A percentile compares a stretch with the other conserved stretches of the same genome.
Conservation (phyloP, 306 rosid species). For the Luffa aegyptiaca region DNA sequence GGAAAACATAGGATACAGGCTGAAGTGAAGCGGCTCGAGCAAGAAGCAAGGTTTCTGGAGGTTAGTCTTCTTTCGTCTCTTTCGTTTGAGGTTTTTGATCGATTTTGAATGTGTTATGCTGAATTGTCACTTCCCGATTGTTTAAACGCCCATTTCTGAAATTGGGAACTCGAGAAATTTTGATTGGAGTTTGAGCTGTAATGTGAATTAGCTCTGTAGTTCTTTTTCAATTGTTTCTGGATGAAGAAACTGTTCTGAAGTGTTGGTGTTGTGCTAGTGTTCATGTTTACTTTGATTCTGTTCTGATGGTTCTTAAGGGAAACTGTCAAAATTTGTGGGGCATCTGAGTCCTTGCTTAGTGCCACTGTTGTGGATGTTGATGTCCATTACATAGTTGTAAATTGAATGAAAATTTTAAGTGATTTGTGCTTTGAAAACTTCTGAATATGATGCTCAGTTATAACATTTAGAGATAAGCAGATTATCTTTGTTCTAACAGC, state of each 20-base stretch:
- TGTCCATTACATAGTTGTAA: not conserved
- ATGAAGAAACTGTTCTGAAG: not conserved
- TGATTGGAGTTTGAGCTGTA: not conserved
- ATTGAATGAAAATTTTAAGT: not conserved
- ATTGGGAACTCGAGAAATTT: not conserved
- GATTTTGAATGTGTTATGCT: not conserved
- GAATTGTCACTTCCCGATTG: not conserved
- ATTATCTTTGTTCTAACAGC: not conserved
- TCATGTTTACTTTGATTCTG: not conserved
- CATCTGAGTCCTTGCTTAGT: not conserved
- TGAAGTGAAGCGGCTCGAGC: slow-evolving; percentile 82
- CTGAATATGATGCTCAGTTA: not conserved
- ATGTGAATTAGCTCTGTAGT: not conserved
- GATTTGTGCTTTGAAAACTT: not conserved
- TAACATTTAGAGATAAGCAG: not conserved
- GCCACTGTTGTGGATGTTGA: not conserved
- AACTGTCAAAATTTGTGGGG: slow-evolving; percentile 1
- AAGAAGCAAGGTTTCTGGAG: slow-evolving; percentile 85
- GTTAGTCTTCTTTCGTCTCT: slow-evolving; percentile 26
- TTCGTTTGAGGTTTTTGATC: slow-evolving; percentile 6
- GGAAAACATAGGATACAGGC: slow-evolving; percentile 94
- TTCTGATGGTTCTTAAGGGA: not conserved
- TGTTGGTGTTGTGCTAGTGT: not conserved
- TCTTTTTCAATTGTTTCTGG: not conserved
- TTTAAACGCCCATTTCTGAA: not conserved